Conservation (phyloP, 768 basidiomycete species). For the Boletus edulis region DNA sequence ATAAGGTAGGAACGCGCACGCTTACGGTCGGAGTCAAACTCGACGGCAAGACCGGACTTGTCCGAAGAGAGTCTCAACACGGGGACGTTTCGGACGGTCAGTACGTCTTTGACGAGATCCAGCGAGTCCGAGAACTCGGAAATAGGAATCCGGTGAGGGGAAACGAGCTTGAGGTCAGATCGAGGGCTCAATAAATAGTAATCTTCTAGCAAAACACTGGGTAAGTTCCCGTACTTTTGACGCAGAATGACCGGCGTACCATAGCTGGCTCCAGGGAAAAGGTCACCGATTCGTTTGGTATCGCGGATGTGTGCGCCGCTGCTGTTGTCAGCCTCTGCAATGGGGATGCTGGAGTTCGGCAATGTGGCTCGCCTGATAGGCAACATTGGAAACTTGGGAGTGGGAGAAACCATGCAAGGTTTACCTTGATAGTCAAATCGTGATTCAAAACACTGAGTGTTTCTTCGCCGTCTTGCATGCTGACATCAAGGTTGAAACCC, state of each 20-base stretch:
- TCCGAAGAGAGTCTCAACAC: conserved; percentile 54
- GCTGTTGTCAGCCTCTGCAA: conserved; percentile 38
- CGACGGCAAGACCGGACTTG: conserved; percentile 56
- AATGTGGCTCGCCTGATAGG: conserved; percentile 48
- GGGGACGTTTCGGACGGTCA: conserved; percentile 34
- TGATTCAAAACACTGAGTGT: conserved; percentile 52
- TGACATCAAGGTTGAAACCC: conserved; percentile 81
- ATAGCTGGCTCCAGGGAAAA: conserved; percentile 57
- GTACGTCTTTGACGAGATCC: conserved; percentile 41
- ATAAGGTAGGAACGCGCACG: background rate
- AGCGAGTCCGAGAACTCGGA: conserved; percentile 39
- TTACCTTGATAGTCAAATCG: conserved; percentile 39
- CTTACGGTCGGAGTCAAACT: conserved; percentile 72
- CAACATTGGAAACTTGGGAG: background rate
- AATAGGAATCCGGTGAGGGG: conserved; percentile 49
- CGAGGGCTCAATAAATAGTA: conserved; percentile 56
- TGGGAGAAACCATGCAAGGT: background rate
- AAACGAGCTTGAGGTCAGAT: conserved; percentile 28
- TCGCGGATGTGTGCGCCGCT: conserved; percentile 44
- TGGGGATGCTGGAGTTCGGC: conserved; percentile 49
- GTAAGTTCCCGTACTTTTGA: background rate
- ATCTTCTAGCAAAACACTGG: conserved; percentile 45
- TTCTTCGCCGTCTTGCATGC: conserved; percentile 43
- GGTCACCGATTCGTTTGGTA: conserved; percentile 53
- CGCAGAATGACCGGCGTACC: conserved; percentile 35